Evolutionary conservation across 148 eudicot genomes (phyloP), one percentile per base, ranked within the genome.

Genomic region (Heliamphora exappendiculata): DNA sequence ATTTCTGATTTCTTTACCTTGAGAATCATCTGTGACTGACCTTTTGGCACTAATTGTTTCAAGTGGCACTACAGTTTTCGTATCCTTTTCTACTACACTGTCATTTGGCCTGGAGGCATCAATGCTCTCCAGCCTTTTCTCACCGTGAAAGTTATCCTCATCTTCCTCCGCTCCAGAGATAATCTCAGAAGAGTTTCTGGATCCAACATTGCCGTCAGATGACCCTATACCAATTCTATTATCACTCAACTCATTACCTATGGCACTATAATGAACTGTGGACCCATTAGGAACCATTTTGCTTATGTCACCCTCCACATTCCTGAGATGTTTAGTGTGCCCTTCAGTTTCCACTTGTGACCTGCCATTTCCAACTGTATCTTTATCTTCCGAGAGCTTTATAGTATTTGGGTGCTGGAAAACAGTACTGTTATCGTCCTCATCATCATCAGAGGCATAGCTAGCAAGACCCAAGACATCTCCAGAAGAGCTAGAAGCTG

Each of bases 361-460:
- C 75, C 66, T 81, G 66, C 90, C 91, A 85, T 89, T 86, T 36
- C 79, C 91, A 71, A 68, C 74, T 54, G 68, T 58, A 76, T 76
- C 47, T 22, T 67, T 47, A 68, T 82, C 85, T 74, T 81, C 70
- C 54, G 69, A 73, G 58, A 63, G 24, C 72, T 64, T 75, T 76
- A 72, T 73, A 26, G 66, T 76, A 69, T 59, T 78, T 68, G 84
- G 78, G 47, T 47, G 78, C 69, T 70, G 70, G 67, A 65, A 59
- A 36, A 37, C 72, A 53, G 65, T 78, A 55, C 59, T 37, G 19
- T 74, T 76, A 75, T 84, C 86, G 41, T 84, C 93, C 12, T 86
- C 88, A 34, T 92, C 96, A 19, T 88, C 90, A 63, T 95, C 99
- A 73, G 99, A 93, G 45, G 90, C 87, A 86, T 95, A 95, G 78